phyloP scores from a whole-genome alignment of 345 rosid species.

The Lumnitzera littorea region DNA sequence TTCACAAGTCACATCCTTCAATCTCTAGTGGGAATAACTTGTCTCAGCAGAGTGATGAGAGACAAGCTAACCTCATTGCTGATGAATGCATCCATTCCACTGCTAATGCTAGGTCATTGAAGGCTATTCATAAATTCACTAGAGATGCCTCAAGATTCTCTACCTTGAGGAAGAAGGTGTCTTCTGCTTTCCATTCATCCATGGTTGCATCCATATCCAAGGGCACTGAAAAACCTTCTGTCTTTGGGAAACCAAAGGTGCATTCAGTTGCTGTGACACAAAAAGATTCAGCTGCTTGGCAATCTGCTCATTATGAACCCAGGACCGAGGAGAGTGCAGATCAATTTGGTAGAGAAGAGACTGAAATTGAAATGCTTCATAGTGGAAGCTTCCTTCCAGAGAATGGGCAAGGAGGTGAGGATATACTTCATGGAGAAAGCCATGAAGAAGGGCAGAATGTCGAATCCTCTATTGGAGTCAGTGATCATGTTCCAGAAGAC shows the following conservation, averaged over 20 bases:
- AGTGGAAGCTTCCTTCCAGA: background rate
- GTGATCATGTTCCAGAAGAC: background rate
- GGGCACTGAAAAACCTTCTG: slow-evolving; percentile 21
- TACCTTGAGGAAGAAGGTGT: slow-evolving; percentile 27
- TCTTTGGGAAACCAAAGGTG: slow-evolving; percentile 22
- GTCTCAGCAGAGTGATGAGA: slow-evolving; percentile 19
- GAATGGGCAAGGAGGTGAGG: background rate
- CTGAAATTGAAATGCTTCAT: no score
- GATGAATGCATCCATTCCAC: slow-evolving; percentile 18
- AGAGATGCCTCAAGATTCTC: slow-evolving; percentile 26
- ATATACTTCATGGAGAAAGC: no score
- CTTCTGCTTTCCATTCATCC: slow-evolving; percentile 22
- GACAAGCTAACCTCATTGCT: slow-evolving; percentile 7
- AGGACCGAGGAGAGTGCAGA: slow-evolving; percentile 21
- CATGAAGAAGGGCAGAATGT: slow-evolving; percentile 5
- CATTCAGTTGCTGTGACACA: slow-evolving; percentile 26
- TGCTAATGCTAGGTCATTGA: slow-evolving; percentile 11
- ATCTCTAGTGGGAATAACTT: slow-evolving; percentile 21
- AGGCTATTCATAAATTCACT: slow-evolving; percentile 14
- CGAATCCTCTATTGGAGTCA: slow-evolving; percentile 3
- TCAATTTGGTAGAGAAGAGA: slow-evolving; percentile 25
- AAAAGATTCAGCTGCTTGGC: slow-evolving; percentile 23
- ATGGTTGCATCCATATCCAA: slow-evolving; percentile 19
- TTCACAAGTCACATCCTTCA: slow-evolving; percentile 17
- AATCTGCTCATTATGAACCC: slow-evolving; percentile 35